Evolutionary conservation across 2,329 filamentous ascomycete species (phyloP), one percentile per base, ranked within the genome.

Genomic region (Periconia digitata): DNA sequence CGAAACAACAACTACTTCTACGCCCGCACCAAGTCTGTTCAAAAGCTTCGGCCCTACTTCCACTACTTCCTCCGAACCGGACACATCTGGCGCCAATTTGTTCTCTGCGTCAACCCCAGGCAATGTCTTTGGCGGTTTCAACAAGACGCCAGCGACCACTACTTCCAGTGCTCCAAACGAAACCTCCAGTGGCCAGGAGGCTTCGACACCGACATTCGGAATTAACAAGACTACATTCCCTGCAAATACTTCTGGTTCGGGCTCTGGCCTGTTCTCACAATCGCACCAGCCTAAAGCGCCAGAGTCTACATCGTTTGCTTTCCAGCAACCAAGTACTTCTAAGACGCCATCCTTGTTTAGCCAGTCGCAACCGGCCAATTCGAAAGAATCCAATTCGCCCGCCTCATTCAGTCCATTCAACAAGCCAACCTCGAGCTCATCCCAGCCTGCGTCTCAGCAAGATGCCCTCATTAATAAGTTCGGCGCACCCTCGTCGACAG

Each of bases 401-500:
- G 6, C 35, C n/a, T 10, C 21, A 4, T 37, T 21, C 16, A 63
- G 53, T 32, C 47, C 55, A n/a, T 63, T 63, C 16, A 54, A 27
- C 53, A 10, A 51, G 10, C 3, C 27, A 12, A 32, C 49, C 2
- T 16, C 36, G 15, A 24, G 39, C 54, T 5, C 56, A 5, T 7
- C 37, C 18, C 17, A 18, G n/a, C 3, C 12, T n/a, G 18, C 17
- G 17, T 23, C 15, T 16, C 21, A 41, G n/a, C 23, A 10, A 17
- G 22, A 36, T 34, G 6, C 41, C 16, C 20, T 29, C 4, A 21
- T 22, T 7, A 20, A 13, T 13, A 22, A 35, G 8, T 15, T 15
- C 12, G 13, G 27, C 8, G 8, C 41, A 3, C 20, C 21, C 8
- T 41, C 27, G 13, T 10, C 44, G 15, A 16, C 36, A 17, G 35